These are phyloP conservation scores for Entomortierella lignicola DNA, from an alignment of 192 early-diverging fungal genomes.

Conservation along the genomic window DNA sequence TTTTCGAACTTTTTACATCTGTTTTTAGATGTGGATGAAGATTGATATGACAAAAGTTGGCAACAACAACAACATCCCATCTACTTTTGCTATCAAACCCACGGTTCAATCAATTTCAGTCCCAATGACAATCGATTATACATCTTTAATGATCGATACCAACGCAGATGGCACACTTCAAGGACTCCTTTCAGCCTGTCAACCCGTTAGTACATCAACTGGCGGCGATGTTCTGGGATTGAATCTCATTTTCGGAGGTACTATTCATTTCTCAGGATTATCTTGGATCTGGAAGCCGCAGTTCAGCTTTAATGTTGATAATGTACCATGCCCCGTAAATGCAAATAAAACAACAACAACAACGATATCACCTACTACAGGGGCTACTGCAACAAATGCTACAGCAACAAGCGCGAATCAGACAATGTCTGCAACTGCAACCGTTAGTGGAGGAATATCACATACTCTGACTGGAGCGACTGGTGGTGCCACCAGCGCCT, in stretches of 20 bases:
- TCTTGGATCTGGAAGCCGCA: constrained; percentile 47
- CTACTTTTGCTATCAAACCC: constrained; percentile 23
- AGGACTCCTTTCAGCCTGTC: constrained; percentile 19
- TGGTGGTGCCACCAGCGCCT: background rate
- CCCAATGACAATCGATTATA: constrained; percentile 41
- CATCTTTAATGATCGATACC: constrained; percentile 33
- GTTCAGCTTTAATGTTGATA: constrained; percentile 47
- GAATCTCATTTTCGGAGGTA: constrained; percentile 40
- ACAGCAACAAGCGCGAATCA: background rate
- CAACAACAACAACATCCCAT: constrained; percentile 26
- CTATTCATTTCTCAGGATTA: constrained; percentile 32
- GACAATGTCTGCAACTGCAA: background rate
- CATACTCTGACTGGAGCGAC: background rate
- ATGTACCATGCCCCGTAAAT: constrained; percentile 33
- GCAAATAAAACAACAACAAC: constrained; percentile 1
- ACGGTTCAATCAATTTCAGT: constrained; percentile 26
- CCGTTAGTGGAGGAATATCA: background rate
- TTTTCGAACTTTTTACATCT: background rate
- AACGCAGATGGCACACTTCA: constrained; percentile 40
- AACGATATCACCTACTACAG: too few species aligned
- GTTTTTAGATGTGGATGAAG: constrained; percentile 41
- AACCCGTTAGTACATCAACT: background rate
- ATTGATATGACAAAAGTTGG: constrained; percentile 37
- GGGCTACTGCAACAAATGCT: background rate
- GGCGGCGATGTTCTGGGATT: background rate